Conservation (phyloP, 768 basidiomycete species). For the Suillus decipiens region DNA sequence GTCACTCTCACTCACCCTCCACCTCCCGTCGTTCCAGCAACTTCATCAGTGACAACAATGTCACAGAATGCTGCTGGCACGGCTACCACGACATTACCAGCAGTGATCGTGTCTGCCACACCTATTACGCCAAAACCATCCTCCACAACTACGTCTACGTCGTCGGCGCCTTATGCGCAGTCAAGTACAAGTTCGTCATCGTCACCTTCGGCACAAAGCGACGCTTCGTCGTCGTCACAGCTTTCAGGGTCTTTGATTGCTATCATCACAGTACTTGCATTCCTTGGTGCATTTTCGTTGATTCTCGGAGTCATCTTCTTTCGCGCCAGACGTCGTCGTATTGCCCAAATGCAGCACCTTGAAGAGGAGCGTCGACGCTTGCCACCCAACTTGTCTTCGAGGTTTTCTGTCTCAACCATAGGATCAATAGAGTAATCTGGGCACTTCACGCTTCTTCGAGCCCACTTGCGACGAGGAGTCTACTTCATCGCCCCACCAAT, state of each 20-base stretch:
- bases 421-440: background rate
- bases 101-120: background rate
- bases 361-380: background rate
- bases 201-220: background rate
- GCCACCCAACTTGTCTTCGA: background rate
- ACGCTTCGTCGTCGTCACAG: slow-evolving; percentile 10
- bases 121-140: slow-evolving; percentile 5
- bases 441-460: background rate
- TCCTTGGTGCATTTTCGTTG: slow-evolving; percentile 20
- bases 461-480: background rate
- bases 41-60: background rate
- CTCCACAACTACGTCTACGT: background rate
- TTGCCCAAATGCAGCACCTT: background rate
- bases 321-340: slow-evolving; percentile 16
- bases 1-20: background rate
- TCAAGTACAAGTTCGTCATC: background rate
- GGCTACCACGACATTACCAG: too few relatives aligned
- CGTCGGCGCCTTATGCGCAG: background rate
- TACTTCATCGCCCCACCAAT: slow-evolving; percentile 10
- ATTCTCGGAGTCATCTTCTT: slow-evolving; percentile 16
- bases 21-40: background rate
- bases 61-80: background rate
- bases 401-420: slow-evolving; percentile 10
- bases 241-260: slow-evolving; percentile 18
- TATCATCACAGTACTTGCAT: slow-evolving; percentile 18